Evolutionary conservation across 257 asterid genomes (phyloP), one percentile per base, ranked within the genome.

Genomic region (Ballota nigra): DNA sequence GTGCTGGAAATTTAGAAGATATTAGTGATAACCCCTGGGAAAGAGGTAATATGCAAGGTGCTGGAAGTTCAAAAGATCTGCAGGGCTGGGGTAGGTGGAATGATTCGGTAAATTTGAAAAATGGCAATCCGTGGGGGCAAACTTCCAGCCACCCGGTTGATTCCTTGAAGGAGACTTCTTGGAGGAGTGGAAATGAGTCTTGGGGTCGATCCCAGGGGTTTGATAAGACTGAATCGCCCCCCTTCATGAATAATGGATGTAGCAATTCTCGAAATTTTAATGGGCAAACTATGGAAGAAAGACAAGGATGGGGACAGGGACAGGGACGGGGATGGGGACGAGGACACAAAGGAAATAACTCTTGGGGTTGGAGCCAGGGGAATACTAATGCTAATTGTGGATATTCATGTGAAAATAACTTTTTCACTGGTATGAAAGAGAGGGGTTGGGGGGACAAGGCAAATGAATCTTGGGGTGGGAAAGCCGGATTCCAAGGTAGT

Each of bases 81-180:
- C 74, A 40, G 59, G 83, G 80, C 69, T 86, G 87, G 92, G 78
- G 71, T 63, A 77, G 78, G 57, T 80, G 87, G 86, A 80, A 71
- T 41, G 82, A 79, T 62, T 47, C 83, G 0, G 70, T 68, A 51
- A 66, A 76, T 67, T 51, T 74, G 75, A 78, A 80, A 55, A 78
- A 61, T 6, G 82, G 55, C 4, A 72, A 87, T 70, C 91, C 94
- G 8, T 90, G 98, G 97, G 89, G 86, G 72, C 85, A 82, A 67
- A 82, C 70, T 55, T 57, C 59, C 79, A 60, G 70, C 28, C 24
- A 63, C 64, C 69, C 22, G 12, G 85, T 43, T 58, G 88, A 79
- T 57, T 40, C 85, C 43, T 70, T 74, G 45, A 83, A 76, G 70
- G 81, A 72, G 56, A 79, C 73, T 68, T 78, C 68, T 62, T 90